A percentile compares a stretch with the other conserved stretches of the same genome.
Conservation (phyloP, 2,329 filamentous ascomycete species). For the Alternaria sp. region DNA sequence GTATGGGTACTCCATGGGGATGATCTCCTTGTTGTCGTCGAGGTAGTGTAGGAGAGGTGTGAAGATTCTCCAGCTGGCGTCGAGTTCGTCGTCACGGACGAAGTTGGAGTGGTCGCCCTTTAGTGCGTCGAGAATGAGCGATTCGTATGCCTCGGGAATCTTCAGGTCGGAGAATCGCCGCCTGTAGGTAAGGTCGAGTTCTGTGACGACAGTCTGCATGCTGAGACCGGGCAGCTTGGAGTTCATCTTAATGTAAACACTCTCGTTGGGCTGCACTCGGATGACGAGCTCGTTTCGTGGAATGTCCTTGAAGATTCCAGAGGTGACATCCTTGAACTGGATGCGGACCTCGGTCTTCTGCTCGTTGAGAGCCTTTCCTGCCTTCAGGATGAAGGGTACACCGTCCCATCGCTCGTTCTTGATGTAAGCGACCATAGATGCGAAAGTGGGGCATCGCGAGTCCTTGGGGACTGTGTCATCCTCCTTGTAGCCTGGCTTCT, state of each 20-base stretch:
- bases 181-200: conserved; percentile 97
- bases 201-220: conserved; percentile 99
- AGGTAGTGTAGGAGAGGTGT: conserved; percentile 97
- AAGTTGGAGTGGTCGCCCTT: conserved; percentile 99
- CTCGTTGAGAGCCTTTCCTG: conserved; percentile 97
- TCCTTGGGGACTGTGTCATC: conserved; percentile 98
- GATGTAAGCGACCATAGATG: conserved; percentile 95
- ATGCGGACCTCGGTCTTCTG: conserved; percentile 99
- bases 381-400: conserved; percentile 99
- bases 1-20: conserved; percentile 99
- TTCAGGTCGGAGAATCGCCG: conserved; percentile 98
- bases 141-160: conserved; percentile 99
- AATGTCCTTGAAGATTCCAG: conserved; percentile 99
- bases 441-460: conserved; percentile 97
- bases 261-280: conserved; percentile 99
- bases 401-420: conserved; percentile 99
- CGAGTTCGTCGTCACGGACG: conserved; percentile 72
- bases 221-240: conserved; percentile 97
- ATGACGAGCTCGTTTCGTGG: conserved; percentile 99
- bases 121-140: conserved; percentile 92
- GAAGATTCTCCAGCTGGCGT: conserved; percentile 98
- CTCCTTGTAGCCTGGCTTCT: conserved; percentile 97
- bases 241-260: conserved; percentile 99
- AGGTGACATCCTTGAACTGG: conserved; percentile 99
- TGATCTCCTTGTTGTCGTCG: conserved; percentile 99